Evolutionary conservation across 805 yeast genomes (phyloP), one percentile per base, ranked within the genome.

Genomic region (Peterozyma xylosa): DNA sequence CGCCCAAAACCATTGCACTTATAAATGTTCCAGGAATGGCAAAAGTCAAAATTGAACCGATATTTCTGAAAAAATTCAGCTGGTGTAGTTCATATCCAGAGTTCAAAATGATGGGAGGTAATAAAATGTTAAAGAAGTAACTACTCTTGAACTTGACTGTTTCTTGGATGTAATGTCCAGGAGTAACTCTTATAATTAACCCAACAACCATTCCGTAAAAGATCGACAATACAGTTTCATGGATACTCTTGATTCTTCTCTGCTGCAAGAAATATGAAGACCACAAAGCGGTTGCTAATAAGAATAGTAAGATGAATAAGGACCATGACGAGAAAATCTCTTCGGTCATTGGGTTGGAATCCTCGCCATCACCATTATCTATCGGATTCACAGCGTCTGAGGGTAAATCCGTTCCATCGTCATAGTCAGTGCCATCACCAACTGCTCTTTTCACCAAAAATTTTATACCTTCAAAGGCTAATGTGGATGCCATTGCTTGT

Each of bases 311-410:
- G 47, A 93, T 95, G 63, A 89, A 90, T 30, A 93, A 67, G 0
- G 99, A 98, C 99, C 99, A 93, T 0, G 97, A 88, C 5, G 96
- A 86, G 62, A 89, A 93, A 54, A 93, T 88, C 62, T 93, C 99
- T 55, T 91, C 96, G 3, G 91, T 80, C 16, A 88, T 84, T 0
- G 98, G 96, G 56, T 86, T 88, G 6, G 82, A 72, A 11, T 71
- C 80, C 33, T 80, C 87, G 16, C 62, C 60, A 30, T 66, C 73
- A 36, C 54, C 64, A 38, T 67, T 72, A 38, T 66, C 72, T 6
- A 58, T 58, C 15, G 66, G 67, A 41, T 60, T 62, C 1, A 49
- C 30, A 6, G 37, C 30, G 16, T 43, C 49, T 9, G 47, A 37
- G 27, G 27, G 7, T 7, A 37, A n/a, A 33, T 30, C 39, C 9